These are phyloP conservation scores for Thalassiosira exigua DNA, from an alignment of 352 stramenopile genomes.

Conservation along the genomic window DNA sequence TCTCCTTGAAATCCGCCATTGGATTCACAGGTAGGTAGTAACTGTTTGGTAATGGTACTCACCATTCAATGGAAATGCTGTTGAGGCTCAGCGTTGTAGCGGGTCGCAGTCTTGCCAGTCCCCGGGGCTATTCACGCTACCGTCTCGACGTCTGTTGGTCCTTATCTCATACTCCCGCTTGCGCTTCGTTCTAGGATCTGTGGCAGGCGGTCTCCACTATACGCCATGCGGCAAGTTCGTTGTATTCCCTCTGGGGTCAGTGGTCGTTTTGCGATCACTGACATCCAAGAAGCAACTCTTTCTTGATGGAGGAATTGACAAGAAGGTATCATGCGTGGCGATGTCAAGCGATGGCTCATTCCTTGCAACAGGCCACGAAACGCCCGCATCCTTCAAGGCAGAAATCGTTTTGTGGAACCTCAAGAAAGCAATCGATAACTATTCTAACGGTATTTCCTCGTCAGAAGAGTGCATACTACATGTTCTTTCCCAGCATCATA, in stretches of 20 bases:
- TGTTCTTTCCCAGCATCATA: constrained; percentile 94
- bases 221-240: constrained; percentile 71
- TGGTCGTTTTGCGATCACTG: constrained; percentile 67
- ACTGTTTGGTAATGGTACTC: no score
- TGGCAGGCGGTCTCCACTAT: constrained; percentile 65
- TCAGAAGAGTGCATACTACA: constrained; percentile 87
- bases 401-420: constrained; percentile 96
- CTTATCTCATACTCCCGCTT: no score
- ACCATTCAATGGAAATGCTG: no score
- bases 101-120: no score
- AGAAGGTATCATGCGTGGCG: constrained; percentile 90
- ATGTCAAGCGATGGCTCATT: constrained; percentile 90
- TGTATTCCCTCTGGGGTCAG: constrained; percentile 74
- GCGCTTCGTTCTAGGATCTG: no score
- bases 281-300: constrained; percentile 83
- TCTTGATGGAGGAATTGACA: constrained; percentile 91
- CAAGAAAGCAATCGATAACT: constrained; percentile 83
- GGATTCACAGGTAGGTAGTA: constrained; percentile 49
- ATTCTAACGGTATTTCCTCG: constrained; percentile 62
- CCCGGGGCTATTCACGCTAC: no score
- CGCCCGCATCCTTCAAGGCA: constrained; percentile 92
- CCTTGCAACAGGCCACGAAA: constrained; percentile 91
- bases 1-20: constrained; percentile 55
- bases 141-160: no score
- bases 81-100: no score